Conservation (phyloP, 148 eudicot species). For the Camellia granthamiana region DNA sequence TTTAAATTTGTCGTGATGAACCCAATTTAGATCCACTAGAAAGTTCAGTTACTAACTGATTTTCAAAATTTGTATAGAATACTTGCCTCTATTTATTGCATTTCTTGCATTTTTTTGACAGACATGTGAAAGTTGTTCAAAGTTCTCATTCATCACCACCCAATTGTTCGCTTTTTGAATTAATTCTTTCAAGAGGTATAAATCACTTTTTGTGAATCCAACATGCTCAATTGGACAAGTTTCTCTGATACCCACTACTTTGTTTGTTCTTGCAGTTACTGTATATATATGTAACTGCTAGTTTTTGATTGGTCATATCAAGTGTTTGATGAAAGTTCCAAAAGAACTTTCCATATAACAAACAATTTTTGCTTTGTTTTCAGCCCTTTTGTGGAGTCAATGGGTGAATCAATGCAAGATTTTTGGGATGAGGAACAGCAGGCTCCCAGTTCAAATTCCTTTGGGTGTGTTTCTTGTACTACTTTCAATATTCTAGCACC, state of each 20-base stretch:
- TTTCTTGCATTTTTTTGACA: background rate
- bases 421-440: background rate
- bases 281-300: background rate
- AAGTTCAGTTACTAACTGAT: constrained; percentile 2
- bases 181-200: background rate
- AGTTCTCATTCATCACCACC: background rate
- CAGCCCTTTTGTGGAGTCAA: background rate
- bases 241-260: constrained; percentile 13
- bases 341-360: background rate
- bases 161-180: background rate
- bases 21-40: background rate
- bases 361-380: background rate
- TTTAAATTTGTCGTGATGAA: too few relatives aligned
- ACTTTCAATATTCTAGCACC: constrained; percentile 56
- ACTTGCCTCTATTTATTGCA: too few relatives aligned
- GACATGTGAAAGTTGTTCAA: background rate
- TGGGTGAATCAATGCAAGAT: constrained; percentile 9
- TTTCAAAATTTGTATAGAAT: background rate
- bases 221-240: background rate
- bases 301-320: background rate
- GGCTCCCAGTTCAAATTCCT: background rate
- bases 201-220: background rate
- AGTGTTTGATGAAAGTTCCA: constrained; percentile 20
- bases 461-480: constrained; percentile 34
- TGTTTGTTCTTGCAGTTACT: background rate